Percentiles rank a stretch among this genome's conserved stretches.
phyloP scores from a whole-genome alignment of 371 early-diverging fungal species.

The Mortierella sp. region DNA sequence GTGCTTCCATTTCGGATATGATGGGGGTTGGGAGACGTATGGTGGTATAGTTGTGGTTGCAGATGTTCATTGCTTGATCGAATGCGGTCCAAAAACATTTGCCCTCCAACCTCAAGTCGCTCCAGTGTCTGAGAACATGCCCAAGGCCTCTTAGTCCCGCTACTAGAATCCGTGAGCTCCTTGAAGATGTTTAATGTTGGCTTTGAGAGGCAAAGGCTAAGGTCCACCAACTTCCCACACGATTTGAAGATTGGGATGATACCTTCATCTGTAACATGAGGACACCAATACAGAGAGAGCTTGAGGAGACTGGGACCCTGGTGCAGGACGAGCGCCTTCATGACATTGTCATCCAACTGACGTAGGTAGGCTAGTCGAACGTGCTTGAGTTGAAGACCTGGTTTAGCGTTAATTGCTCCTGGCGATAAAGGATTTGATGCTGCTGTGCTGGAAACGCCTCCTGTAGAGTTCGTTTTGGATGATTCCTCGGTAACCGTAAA shows the following conservation, averaged over 20 bases:
- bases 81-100: slow-evolving; percentile 47
- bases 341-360: slow-evolving; percentile 27
- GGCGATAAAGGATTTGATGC: neutral
- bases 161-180: slow-evolving; percentile 2
- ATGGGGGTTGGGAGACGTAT: slow-evolving; percentile 46
- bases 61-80: slow-evolving; percentile 35
- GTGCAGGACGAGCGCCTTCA: slow-evolving; percentile 22
- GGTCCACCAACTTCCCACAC: slow-evolving; percentile 32
- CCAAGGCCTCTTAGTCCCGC: slow-evolving; percentile 19
- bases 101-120: slow-evolving; percentile 42
- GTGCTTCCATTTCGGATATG: slow-evolving; percentile 26
- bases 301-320: slow-evolving; percentile 33
- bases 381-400: slow-evolving; percentile 31
- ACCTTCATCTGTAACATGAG: slow-evolving; percentile 42
- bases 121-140: slow-evolving; percentile 41
- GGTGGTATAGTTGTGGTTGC: slow-evolving; percentile 48
- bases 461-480: neutral
- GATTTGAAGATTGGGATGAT: slow-evolving; percentile 29
- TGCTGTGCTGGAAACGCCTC: neutral
- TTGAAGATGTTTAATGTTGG: slow-evolving; percentile 33
- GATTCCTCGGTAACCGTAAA: slow-evolving; percentile 15
- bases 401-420: neutral
- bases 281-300: slow-evolving; percentile 49
- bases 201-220: slow-evolving; percentile 36
- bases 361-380: slow-evolving; percentile 42